These are phyloP conservation scores for Talaromyces sp. DNA, from an alignment of 2,329 filamentous ascomycete genomes.

Conservation along the genomic window DNA sequence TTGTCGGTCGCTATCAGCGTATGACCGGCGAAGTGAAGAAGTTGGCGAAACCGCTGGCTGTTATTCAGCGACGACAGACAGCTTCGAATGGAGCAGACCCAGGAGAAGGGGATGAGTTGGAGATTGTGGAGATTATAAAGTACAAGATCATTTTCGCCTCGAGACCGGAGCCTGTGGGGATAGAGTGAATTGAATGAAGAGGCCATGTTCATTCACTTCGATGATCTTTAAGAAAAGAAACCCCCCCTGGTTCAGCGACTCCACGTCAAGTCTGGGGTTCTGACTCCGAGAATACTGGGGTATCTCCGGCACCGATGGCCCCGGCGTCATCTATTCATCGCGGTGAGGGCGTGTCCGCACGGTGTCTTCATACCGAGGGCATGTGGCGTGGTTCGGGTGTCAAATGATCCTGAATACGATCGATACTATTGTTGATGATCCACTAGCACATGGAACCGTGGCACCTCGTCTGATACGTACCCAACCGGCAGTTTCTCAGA, in stretches of 20 bases:
- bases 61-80: constrained; percentile 55
- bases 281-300: background rate
- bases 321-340: background rate
- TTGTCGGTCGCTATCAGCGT: constrained; percentile 82
- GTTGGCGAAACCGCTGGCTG: constrained; percentile 68
- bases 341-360: background rate
- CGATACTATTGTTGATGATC: background rate
- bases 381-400: no score
- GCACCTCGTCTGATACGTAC: background rate
- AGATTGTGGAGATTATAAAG: constrained; percentile 82
- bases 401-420: background rate
- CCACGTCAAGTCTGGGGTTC: no score
- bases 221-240: background rate
- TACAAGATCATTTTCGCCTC: constrained; percentile 81
- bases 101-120: constrained; percentile 34
- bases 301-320: background rate
- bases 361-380: background rate
- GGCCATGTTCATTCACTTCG: background rate
- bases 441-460: background rate
- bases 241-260: background rate
- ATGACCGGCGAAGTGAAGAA: constrained; percentile 89
- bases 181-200: background rate
- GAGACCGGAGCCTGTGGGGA: constrained; percentile 76
- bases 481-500: background rate
- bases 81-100: background rate